phyloP scores from a whole-genome alignment of 2,329 filamentous ascomycete species.

The Coleophoma cylindrospora region DNA sequence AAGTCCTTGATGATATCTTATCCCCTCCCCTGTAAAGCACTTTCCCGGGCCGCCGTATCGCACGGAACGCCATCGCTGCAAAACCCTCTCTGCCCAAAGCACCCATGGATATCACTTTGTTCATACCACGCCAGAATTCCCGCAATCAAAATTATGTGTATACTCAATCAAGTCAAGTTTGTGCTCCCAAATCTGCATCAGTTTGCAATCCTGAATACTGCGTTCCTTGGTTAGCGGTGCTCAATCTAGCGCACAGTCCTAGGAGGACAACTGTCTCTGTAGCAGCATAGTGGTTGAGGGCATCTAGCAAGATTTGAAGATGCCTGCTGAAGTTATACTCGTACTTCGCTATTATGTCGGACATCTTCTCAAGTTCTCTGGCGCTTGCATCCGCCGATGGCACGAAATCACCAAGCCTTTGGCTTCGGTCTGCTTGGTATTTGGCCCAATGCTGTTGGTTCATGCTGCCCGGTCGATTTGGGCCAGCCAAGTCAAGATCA shows the following conservation, averaged over 20 bases:
- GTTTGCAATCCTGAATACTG: slow-evolving; percentile 54
- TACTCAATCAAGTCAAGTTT: slow-evolving; percentile 3
- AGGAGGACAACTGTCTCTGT: slow-evolving; percentile 94
- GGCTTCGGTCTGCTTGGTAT: slow-evolving; percentile 45
- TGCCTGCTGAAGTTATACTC: slow-evolving; percentile 91
- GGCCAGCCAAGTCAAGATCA: slow-evolving; percentile 69
- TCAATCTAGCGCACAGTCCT: slow-evolving; percentile 78
- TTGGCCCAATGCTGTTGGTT: slow-evolving; percentile 55
- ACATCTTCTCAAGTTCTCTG: slow-evolving; percentile 42
- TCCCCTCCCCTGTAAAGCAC: neutral
- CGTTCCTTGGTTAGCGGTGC: slow-evolving; percentile 74
- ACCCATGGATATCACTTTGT: slow-evolving; percentile 1
- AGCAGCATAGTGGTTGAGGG: slow-evolving; percentile 93
- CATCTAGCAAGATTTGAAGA: slow-evolving; percentile 88
- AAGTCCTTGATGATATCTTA: neutral
- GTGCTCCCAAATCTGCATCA: slow-evolving; percentile 45
- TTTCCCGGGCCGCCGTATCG: neutral
- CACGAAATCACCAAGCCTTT: slow-evolving; percentile 29
- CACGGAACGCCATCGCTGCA: neutral
- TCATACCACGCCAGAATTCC: too few species aligned
- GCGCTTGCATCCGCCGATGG: slow-evolving; percentile 7
- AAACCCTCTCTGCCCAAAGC: neutral
- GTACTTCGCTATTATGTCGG: slow-evolving; percentile 85
- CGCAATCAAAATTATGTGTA: too few species aligned
- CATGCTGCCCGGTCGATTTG: slow-evolving; percentile 53